A percentile compares a stretch with the other conserved stretches of the same genome.
Evolutionary conservation across 139 green algal genomes (phyloP).

Genomic region (Chlorella sp.): DNA sequence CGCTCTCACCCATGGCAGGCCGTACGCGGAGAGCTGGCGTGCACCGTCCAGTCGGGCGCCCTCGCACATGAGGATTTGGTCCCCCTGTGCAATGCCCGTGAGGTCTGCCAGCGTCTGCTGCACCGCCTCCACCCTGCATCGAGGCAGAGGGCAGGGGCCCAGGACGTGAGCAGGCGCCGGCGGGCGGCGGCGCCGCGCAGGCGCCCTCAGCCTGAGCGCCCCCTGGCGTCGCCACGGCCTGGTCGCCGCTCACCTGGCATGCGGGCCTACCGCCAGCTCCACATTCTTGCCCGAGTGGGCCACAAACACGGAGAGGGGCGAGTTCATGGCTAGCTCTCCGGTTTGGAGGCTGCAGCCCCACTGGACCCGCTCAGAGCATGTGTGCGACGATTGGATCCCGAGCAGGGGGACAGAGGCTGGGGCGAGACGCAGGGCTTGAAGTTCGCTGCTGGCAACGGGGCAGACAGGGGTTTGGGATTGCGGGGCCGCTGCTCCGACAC

Average conservation of each 20-base stretch:
- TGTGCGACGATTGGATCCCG: no score
- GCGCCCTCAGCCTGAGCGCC: neutral
- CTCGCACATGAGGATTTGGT: constrained; percentile 88
- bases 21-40: constrained; percentile 70
- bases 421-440: no score
- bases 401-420: no score
- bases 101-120: constrained; percentile 78
- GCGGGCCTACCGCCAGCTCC: constrained; percentile 47
- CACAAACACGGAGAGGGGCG: constrained; percentile 48
- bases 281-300: constrained; percentile 65
- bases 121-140: constrained; percentile 79
- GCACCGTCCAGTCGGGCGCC: constrained; percentile 71
- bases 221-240: neutral
- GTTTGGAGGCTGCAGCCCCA: no score
- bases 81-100: constrained; percentile 66
- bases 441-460: no score
- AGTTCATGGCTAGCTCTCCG: no score
- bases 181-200: neutral
- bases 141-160: neutral
- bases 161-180: neutral
- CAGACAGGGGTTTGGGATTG: no score
- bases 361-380: no score
- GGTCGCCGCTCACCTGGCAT: constrained; percentile 1
- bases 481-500: no score
- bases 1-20: constrained; percentile 69